These are phyloP conservation scores for Yamadazyma siamensis DNA, from an alignment of 1,139 yeast genomes.

Conservation along the genomic window DNA sequence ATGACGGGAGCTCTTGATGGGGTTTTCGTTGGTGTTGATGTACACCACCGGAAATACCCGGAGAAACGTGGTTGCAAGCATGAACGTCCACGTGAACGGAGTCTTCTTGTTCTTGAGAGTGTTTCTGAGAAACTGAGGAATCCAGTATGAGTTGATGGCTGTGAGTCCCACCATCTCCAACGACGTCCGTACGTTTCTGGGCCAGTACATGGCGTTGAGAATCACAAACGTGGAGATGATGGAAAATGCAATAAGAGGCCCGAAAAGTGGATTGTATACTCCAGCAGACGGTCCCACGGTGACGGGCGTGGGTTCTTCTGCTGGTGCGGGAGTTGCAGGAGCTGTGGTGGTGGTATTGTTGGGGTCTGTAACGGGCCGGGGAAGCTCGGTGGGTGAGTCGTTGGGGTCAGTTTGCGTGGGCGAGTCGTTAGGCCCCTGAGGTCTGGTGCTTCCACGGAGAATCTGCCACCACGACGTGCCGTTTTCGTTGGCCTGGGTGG, in stretches of 20 bases:
- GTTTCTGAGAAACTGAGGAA: constrained; percentile 86
- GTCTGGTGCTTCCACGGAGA: constrained; percentile 42
- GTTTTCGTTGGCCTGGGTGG: constrained; percentile 73
- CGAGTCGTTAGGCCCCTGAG: not conserved
- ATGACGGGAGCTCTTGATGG: constrained; percentile 40
- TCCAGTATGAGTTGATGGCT: constrained; percentile 70
- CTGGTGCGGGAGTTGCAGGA: constrained; percentile 5
- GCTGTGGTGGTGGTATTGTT: not conserved
- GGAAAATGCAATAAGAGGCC: constrained; percentile 57
- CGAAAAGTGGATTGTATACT: constrained; percentile 59
- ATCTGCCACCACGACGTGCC: constrained; percentile 62
- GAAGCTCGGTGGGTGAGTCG: constrained; percentile 4
- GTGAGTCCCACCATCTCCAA: constrained; percentile 58
- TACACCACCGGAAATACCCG: constrained; percentile 67
- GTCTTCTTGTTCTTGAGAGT: constrained; percentile 67
- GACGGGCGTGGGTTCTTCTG: constrained; percentile 14
- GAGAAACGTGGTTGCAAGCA: constrained; percentile 61
- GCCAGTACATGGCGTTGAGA: constrained; percentile 62
- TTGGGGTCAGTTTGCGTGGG: constrained; percentile 1
- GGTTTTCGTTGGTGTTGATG: constrained; percentile 45
- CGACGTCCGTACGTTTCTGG: constrained; percentile 47
- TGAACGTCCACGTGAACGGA: constrained; percentile 68
- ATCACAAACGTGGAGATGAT: constrained; percentile 59
- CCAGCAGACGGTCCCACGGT: constrained; percentile 12
- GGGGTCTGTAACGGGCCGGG: constrained; percentile 10